Base-by-base conservation (phyloP, 1,284 basidiomycete genomes). In the Microbotryum intermedium region DNA sequence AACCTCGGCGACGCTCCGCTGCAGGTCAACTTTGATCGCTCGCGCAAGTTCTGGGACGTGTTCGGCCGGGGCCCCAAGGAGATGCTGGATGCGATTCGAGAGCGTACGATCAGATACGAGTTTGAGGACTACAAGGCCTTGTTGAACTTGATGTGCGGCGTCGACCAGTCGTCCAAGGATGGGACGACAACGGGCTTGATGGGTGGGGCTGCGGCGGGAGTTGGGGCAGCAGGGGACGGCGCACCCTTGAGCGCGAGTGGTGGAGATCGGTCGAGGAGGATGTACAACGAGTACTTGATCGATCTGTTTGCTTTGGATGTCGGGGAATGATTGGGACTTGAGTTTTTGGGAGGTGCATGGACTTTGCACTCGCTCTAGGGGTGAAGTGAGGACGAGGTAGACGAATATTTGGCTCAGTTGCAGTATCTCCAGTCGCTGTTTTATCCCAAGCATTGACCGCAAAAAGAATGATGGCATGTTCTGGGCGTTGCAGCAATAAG, bases 41-140 rank as follows among this genome's bases (percentile, higher is more conserved):
- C 84, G 5, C 84, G 87, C 68, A 79, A 79, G 50, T 95, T 91
- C 75, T 97, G 90, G 77, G 81, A 84, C 18, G 74, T 95, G 56
- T 93, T 88, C 72, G 79, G 79, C 47, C 71, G 82, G 13, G 80
- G 84, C 6, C 90, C 92, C 20, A 82, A 84, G 88, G 81, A 81
- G 53, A 84, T 93, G 80, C 77, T 94, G 57, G 83, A 86, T 29
- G 75, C 77, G 25, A 82, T 90, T 51, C 82, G 83, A 26, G 69
- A 77, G 7, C 59, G 61, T 56, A 25, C 55, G 8, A 67, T 62
- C 16, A 79, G 82, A 42, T 94, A 88, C 76, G 82, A 79, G 2
- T 92, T 94, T 69, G 90, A 93, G 66, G 88, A 94, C 71, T 94
- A 93, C 75, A 88, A 90, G 72, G 82, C 83, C 6, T 90, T 95